Evolutionary conservation across 1,139 yeast genomes (phyloP), one percentile per base, ranked within the genome.

Genomic region (Hansenula lynferdii): DNA sequence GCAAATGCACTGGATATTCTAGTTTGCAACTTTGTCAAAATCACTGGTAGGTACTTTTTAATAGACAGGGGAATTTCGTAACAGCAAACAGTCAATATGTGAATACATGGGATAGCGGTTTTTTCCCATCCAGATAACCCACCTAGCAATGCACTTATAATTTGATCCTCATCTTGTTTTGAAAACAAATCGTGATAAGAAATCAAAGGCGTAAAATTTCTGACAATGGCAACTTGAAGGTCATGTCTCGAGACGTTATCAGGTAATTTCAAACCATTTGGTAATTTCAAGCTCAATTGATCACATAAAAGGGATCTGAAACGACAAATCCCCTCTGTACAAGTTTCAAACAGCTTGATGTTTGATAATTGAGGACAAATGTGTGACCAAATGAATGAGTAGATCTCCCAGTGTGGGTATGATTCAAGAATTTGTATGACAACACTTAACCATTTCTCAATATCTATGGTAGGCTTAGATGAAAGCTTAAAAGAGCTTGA

Each of bases 101-200:
- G 89, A 35, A 87, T 74, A 50, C 89, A 78, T 2, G 94, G 89
- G 26, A 83, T 75, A 0, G 90, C 86, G 0, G 95, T 77, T 46
- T 75, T 77, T 44, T 85, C 90, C 84, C 92, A 83, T 4, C 89
- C 79, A 3, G 78, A 73, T 39, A 86, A 62, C 0, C 89, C 87
- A 36, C 70, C 64, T 10, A 83, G 69, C 29, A 85, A 67, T 0
- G 90, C 71, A 45, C 72, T 72, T 8, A 87, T 77, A 30, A 87
- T 69, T 41, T 72, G 78, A 53, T 86, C 95, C 44, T 83, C 80
- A 36, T 84, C 92, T 15, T 64, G 61, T 47, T 79, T 79, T 5
- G 77, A 60, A 49, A 84, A 79, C 16, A 64, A 57, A 19, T 68
- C 68, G 44, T 77, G 82, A 49, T 84, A 85, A 0, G 89, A 87